phyloP scores from a whole-genome alignment of 2,329 filamentous ascomycete genomes.

The Chrysosporium queenslandicum region DNA sequence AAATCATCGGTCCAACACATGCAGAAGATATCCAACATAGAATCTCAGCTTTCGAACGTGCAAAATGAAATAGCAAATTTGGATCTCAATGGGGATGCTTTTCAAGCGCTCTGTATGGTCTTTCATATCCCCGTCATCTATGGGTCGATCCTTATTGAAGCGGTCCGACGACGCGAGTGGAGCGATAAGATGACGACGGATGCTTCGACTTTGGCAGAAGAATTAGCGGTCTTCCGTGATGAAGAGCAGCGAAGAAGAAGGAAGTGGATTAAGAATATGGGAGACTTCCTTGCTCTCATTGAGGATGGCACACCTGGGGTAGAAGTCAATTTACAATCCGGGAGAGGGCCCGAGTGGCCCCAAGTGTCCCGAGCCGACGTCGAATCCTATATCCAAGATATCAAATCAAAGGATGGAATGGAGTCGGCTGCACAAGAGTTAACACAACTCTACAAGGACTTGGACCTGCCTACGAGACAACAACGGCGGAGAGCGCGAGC shows the following conservation, averaged over 20 bases:
- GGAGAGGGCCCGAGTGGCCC: slow-evolving; percentile 70
- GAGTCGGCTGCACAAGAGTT: slow-evolving; percentile 60
- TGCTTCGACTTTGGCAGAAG: slow-evolving; percentile 77
- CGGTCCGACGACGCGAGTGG: slow-evolving; percentile 80
- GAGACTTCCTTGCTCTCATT: slow-evolving; percentile 55
- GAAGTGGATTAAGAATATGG: slow-evolving; percentile 82
- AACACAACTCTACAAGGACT: slow-evolving; percentile 63
- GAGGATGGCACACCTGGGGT: slow-evolving; percentile 65
- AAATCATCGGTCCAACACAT: slow-evolving; percentile 61
- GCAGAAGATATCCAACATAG: slow-evolving; percentile 71
- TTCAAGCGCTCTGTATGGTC: slow-evolving; percentile 69
- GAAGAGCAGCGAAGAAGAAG: slow-evolving; percentile 81
- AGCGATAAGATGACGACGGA: slow-evolving; percentile 80
- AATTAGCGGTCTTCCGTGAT: slow-evolving; percentile 83
- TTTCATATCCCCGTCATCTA: slow-evolving; percentile 81
- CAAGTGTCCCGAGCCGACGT: slow-evolving; percentile 64
- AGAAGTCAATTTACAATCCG: slow-evolving; percentile 71
- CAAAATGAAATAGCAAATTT: slow-evolving; percentile 63
- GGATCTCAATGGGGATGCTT: slow-evolving; percentile 66
- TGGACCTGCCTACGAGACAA: slow-evolving; percentile 73
- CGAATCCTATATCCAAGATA: slow-evolving; percentile 57
- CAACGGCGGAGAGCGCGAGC: slow-evolving; percentile 79
- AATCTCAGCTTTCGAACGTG: slow-evolving; percentile 61
- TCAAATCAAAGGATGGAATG: slow-evolving; percentile 58
- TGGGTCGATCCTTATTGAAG: slow-evolving; percentile 77